Conservation (phyloP, 441 rosid species). For the Gossypium gossypioides region DNA sequence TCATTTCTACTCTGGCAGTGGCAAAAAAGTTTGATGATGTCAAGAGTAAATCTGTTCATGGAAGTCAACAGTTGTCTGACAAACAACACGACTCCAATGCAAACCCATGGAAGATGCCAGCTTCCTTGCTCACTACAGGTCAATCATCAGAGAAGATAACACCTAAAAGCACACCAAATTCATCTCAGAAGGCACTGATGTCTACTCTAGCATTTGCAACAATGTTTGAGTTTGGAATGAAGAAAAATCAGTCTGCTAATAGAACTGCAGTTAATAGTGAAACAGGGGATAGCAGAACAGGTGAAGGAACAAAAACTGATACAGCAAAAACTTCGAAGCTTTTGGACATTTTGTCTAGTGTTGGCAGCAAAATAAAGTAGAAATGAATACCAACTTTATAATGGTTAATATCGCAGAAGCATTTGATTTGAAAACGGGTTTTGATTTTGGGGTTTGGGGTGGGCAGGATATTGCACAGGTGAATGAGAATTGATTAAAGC, state of each 20-base stretch:
- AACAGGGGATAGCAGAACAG: slow-evolving; percentile 4
- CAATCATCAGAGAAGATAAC: slow-evolving; percentile 25
- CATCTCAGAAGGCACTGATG: slow-evolving; percentile 41
- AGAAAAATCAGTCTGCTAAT: slow-evolving; percentile 23
- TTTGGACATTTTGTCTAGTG: slow-evolving; percentile 42
- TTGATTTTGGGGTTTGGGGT: neutral
- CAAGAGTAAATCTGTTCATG: slow-evolving; percentile 22
- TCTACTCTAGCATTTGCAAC: slow-evolving; percentile 66
- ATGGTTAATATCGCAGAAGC: neutral
- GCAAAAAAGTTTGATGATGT: slow-evolving; percentile 14
- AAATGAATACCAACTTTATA: neutral
- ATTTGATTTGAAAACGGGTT: neutral
- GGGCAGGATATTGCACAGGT: neutral
- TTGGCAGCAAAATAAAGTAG: slow-evolving; percentile 22
- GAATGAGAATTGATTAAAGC: neutral
- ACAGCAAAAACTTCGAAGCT: slow-evolving; percentile 34
- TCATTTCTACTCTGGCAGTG: slow-evolving; percentile 48
- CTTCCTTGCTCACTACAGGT: slow-evolving; percentile 18
- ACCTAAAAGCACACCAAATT: slow-evolving; percentile 27
- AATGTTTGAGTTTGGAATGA: slow-evolving; percentile 42
- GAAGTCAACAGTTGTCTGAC: slow-evolving; percentile 16
- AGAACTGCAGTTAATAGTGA: slow-evolving; percentile 13
- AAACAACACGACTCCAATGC: slow-evolving; percentile 14
- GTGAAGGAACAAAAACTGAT: slow-evolving; percentile 25
- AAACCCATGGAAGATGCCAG: slow-evolving; percentile 15